phyloP scores from a whole-genome alignment of 2,329 filamentous ascomycete genomes.

The Diaporthe velutina region DNA sequence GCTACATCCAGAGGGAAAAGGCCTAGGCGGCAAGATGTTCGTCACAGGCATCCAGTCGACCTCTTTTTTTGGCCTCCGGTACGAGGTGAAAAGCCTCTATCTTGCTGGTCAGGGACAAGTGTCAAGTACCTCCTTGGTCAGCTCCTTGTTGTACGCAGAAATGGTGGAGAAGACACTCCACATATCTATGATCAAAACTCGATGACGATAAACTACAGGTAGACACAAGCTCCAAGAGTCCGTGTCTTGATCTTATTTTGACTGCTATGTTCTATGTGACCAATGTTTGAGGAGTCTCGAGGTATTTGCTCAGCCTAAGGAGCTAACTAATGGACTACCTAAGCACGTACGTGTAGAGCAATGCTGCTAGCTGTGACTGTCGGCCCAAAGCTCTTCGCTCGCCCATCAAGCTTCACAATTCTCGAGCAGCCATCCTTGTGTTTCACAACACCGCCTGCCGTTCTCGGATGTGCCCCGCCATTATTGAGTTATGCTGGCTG shows the following conservation, averaged over 20 bases:
- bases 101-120: background rate
- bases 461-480: constrained; percentile 25
- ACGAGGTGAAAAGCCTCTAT: background rate
- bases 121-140: background rate
- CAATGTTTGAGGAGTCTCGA: background rate
- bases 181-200: constrained; percentile 9
- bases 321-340: background rate
- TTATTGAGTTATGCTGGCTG: background rate
- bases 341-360: background rate
- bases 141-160: background rate
- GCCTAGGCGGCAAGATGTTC: background rate
- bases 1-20: background rate
- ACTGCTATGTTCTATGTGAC: background rate
- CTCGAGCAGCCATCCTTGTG: constrained; percentile 23
- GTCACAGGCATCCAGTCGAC: background rate
- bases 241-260: background rate
- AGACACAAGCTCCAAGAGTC: constrained; percentile 10
- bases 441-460: constrained; percentile 2
- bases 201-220: background rate
- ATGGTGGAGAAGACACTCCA: constrained; percentile 5
- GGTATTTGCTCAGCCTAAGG: background rate
- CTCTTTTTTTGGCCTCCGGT: background rate
- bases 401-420: background rate
- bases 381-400: background rate
- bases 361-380: background rate